Percentiles rank a stretch among this genome's conserved stretches.
Evolutionary conservation across 2,329 filamentous ascomycete genomes (phyloP).

Genomic region (Arthroderma uncinatum): DNA sequence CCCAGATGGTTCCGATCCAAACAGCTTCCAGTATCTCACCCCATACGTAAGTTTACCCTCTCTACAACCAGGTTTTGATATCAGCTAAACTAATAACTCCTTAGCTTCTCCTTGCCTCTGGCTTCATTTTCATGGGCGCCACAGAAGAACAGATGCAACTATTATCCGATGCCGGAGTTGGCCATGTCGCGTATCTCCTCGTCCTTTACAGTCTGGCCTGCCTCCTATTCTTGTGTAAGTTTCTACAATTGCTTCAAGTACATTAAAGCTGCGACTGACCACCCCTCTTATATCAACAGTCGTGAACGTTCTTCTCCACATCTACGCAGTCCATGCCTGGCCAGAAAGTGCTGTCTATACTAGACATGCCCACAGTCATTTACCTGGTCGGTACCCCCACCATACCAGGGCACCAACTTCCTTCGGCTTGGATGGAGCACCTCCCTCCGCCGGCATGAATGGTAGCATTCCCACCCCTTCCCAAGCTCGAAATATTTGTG

Average conservation of each 20-base stretch:
- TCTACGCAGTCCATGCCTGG: constrained; percentile 61
- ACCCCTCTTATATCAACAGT: constrained; percentile 38
- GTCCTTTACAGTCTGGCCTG: constrained; percentile 87
- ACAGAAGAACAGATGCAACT: constrained; percentile 92
- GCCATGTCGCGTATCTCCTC: constrained; percentile 83
- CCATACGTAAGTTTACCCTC: constrained; percentile 51
- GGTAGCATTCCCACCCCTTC: constrained; percentile 34
- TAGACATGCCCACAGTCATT: constrained; percentile 1
- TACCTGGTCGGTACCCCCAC: constrained; percentile 2
- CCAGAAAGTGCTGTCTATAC: constrained; percentile 26
- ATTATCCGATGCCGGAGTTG: constrained; percentile 61
- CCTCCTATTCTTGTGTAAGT: constrained; percentile 71
- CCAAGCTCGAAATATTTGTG: constrained; percentile 48
- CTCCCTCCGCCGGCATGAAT: constrained; percentile 22
- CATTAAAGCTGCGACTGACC: constrained; percentile 11
- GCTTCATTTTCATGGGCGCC: constrained; percentile 94
- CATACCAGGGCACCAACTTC: constrained; percentile 6
- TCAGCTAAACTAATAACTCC: constrained; percentile 6
- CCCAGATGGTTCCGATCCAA: constrained; percentile 57
- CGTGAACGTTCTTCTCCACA: constrained; percentile 68
- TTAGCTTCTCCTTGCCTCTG: constrained; percentile 78
- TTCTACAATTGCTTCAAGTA: constrained; percentile 6
- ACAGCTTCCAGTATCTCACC: constrained; percentile 61
- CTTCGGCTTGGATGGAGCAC: constrained; percentile 1
- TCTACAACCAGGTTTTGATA: constrained; percentile 9